A percentile compares a stretch with the other conserved stretches of the same genome.
These are phyloP conservation scores for Cucumis hystrix DNA, from an alignment of 306 rosid species.

Conservation along the genomic window DNA sequence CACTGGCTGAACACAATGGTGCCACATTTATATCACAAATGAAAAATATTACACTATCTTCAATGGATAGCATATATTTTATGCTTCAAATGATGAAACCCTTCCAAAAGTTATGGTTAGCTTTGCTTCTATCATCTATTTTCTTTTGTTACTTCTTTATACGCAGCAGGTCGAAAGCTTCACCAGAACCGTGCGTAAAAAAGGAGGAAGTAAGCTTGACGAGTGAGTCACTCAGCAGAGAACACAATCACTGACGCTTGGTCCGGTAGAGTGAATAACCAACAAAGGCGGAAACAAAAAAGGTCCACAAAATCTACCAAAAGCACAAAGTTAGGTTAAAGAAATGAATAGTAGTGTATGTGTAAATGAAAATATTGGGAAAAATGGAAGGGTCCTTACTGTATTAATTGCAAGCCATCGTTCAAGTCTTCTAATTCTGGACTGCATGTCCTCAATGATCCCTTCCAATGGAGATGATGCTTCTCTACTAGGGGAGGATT, in stretches of 20 bases:
- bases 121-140: background rate
- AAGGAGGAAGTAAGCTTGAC: background rate
- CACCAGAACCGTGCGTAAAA: background rate
- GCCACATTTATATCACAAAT: background rate
- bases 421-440: slow-evolving; percentile 85
- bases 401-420: slow-evolving; percentile 92
- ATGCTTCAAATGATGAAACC: background rate
- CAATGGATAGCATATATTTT: background rate
- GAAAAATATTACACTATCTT: background rate
- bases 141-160: background rate
- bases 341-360: background rate
- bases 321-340: background rate
- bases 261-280: slow-evolving; percentile 91
- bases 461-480: slow-evolving; percentile 64
- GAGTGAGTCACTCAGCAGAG: background rate
- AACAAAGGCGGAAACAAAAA: slow-evolving; percentile 87
- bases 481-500: slow-evolving; percentile 61
- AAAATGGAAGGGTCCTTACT: slow-evolving; percentile 21
- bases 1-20: background rate
- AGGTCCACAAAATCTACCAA: slow-evolving; percentile 87
- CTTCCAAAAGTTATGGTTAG: background rate
- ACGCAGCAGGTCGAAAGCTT: background rate
- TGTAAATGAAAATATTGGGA: too few species aligned
- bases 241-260: slow-evolving; percentile 40
- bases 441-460: slow-evolving; percentile 80